Conservation (phyloP, 768 basidiomycete species). For the Trametes meyenii region DNA sequence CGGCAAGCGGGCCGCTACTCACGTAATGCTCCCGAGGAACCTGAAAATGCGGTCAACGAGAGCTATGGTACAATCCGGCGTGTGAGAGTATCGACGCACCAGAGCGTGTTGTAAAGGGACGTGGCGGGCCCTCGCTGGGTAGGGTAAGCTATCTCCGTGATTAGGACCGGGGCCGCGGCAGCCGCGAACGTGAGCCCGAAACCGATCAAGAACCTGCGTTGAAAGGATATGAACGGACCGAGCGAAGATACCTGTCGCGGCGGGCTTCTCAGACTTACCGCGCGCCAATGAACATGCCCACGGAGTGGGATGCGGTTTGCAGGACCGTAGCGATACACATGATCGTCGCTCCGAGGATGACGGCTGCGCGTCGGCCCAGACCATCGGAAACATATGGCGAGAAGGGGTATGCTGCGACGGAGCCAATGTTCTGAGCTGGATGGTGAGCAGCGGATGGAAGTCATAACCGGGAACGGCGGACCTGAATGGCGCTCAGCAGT, state of each 20-base stretch:
- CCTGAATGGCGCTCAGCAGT: constrained; percentile 41
- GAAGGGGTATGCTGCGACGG: constrained; percentile 42
- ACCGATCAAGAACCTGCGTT: constrained; percentile 41
- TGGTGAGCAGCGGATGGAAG: not conserved
- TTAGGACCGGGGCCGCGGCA: constrained; percentile 49
- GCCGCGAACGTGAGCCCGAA: constrained; percentile 47
- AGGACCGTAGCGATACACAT: constrained; percentile 43
- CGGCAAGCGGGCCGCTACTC: constrained; percentile 18
- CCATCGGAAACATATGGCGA: constrained; percentile 45
- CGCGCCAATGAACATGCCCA: constrained; percentile 48
- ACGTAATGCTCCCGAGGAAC: constrained; percentile 41
- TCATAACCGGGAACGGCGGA: constrained; percentile 17
- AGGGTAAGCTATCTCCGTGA: constrained; percentile 55
- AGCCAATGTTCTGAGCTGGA: constrained; percentile 40
- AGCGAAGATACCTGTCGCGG: too few species aligned
- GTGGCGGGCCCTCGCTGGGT: constrained; percentile 50
- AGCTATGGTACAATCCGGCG: not conserved
- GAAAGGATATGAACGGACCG: constrained; percentile 7
- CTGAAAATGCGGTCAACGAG: constrained; percentile 13
- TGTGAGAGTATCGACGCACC: constrained; percentile 35
- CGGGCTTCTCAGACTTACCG: constrained; percentile 31
- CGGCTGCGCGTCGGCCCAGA: constrained; percentile 41
- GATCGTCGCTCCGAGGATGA: constrained; percentile 42
- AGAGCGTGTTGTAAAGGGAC: constrained; percentile 47
- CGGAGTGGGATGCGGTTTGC: constrained; percentile 42